These are phyloP conservation scores for Pseudotsuga menziesii DNA, from an alignment of 75 land plant genomes.

Conservation along the genomic window DNA sequence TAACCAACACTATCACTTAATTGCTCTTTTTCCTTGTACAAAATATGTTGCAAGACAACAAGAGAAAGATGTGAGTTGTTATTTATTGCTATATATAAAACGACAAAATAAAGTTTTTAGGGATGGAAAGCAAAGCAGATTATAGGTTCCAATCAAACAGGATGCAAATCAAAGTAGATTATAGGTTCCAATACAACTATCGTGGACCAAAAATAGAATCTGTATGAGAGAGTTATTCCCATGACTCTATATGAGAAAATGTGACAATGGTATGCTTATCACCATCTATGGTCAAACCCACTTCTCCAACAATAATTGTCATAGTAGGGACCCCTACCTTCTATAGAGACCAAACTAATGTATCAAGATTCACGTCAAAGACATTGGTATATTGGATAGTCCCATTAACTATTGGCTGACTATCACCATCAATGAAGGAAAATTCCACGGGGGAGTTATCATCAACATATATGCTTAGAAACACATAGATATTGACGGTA, in stretches of 20 bases:
- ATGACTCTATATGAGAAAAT: conserved; percentile 19
- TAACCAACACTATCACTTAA: conserved; percentile 99
- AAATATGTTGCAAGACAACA: conserved; percentile 67
- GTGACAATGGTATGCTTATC: conserved; percentile 42
- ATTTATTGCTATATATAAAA: background rate
- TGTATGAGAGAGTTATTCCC: too few species aligned
- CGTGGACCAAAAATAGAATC: too few species aligned
- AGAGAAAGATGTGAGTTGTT: background rate
- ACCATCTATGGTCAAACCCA: conserved; percentile 80
- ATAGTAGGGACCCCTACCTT: conserved; percentile 52
- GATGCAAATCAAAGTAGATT: too few species aligned
- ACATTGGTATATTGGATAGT: conserved; percentile 39
- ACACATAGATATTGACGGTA: conserved; percentile 70
- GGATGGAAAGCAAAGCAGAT: background rate
- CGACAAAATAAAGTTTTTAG: background rate
- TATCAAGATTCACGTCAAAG: conserved; percentile 70
- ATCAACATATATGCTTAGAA: conserved; percentile 54
- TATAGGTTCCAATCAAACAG: background rate
- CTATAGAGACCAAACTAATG: conserved; percentile 49
- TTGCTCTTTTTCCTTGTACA: conserved; percentile 97
- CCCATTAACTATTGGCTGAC: conserved; percentile 24
- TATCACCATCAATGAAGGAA: conserved; percentile 66
- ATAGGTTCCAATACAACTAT: too few species aligned
- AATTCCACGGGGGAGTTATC: conserved; percentile 64
- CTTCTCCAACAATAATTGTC: conserved; percentile 64